Percentiles rank a stretch among this genome's conserved stretches.
phyloP scores from a whole-genome alignment of 306 rosid species.

The Glycyrrhiza uralensis region DNA sequence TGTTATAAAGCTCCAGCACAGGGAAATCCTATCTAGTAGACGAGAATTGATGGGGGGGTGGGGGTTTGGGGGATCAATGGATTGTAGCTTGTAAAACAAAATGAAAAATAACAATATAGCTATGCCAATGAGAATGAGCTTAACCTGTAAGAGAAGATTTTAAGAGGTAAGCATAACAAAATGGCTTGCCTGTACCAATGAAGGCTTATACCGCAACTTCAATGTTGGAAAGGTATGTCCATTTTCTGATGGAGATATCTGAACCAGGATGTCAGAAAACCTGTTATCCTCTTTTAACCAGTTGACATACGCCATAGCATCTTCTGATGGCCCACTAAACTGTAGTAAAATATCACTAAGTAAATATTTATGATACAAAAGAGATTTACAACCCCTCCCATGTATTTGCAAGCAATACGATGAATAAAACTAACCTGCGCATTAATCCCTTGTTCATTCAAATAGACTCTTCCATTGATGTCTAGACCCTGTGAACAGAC shows the following conservation, averaged over 20 bases:
- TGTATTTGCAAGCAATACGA: not conserved
- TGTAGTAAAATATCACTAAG: slow-evolving; percentile 40
- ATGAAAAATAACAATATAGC: not conserved
- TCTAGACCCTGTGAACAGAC: slow-evolving; percentile 54
- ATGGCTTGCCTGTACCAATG: slow-evolving; percentile 75
- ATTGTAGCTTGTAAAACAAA: not conserved
- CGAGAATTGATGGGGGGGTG: not conserved
- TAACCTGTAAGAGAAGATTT: not conserved
- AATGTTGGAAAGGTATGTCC: slow-evolving; percentile 87
- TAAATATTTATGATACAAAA: slow-evolving; percentile 1
- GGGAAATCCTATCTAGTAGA: not conserved
- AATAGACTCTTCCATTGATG: slow-evolving; percentile 72
- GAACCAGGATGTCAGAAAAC: slow-evolving; percentile 69
- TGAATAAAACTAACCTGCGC: slow-evolving; percentile 66
- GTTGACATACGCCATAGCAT: slow-evolving; percentile 68
- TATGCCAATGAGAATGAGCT: not conserved
- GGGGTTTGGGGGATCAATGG: not conserved
- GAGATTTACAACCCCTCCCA: not conserved
- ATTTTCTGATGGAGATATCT: slow-evolving; percentile 64
- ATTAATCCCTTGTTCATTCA: slow-evolving; percentile 87
- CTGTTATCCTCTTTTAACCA: slow-evolving; percentile 77
- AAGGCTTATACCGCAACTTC: slow-evolving; percentile 88
- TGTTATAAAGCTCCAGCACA: slow-evolving; percentile 14
- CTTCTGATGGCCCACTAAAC: slow-evolving; percentile 91
- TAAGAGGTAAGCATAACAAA: not conserved